Evolutionary conservation across 352 stramenopile genomes (phyloP), one percentile per base, ranked within the genome.

Genomic region (Globisporangium emineosum): DNA sequence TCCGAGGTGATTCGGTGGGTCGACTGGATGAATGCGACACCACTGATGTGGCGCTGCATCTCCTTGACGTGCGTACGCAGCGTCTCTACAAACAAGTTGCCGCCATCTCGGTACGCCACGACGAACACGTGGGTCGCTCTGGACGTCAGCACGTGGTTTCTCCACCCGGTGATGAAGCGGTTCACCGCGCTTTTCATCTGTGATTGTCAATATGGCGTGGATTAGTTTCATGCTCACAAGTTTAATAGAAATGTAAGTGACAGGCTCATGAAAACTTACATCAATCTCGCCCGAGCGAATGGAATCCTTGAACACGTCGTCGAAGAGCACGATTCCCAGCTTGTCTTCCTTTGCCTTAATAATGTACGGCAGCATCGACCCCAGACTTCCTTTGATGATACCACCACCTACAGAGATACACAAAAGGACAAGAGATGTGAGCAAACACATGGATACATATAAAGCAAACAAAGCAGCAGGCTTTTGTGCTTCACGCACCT

Each of bases 301-400:
- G 9, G 75, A 83, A 53, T 83, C 78, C 53, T 83, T 81, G 60
- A 89, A 89, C 25, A 90, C 63, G 56, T 89, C 76, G 68, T 90
- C 81, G 64, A 75, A 90, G 30, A 90, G 62, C 29, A 90, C 71
- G 35, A 90, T 79, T 27, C 79, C 81, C 9, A 88, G 71, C 53
- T 89, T 86, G 67, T 89, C 81, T 49, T 89, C 79, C 57, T 86
- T 88, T n/a, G 79, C 77, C 62, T 87, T 87, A 60, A 83, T 73
- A 57, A 89, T 75, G 72, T 88, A 90, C n/a, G 81, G 81, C 53
- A 90, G 67, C 81, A 90, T 90, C 21, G 79, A 89, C 3, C 81
- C 81, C 27, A 90, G 70, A 69, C 79, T 88, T 53, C 81, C 81
- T 56, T 89, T 88, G 49, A 86, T 85, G 60, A 90, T 89, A n/a